Percentiles rank a stretch among this genome's conserved stretches.
Conservation (phyloP, 1,139 yeast genomes). For the Kazachstania sp. region DNA sequence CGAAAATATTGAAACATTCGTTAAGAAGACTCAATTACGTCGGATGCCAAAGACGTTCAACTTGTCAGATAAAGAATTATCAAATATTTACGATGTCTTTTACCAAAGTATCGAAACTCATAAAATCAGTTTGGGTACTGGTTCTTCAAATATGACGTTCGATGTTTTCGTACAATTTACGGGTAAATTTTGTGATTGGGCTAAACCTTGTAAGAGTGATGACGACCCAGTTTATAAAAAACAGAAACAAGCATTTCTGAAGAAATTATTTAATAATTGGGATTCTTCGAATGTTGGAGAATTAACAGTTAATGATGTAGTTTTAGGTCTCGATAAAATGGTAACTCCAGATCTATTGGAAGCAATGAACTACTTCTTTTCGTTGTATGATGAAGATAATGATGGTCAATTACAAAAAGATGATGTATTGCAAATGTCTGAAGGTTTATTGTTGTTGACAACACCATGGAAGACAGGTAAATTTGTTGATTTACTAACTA, state of each 20-base stretch:
- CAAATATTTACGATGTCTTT: conserved; percentile 75
- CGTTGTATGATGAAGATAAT: conserved; percentile 56
- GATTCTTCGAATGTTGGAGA: conserved; percentile 47
- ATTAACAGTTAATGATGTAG: conserved; percentile 60
- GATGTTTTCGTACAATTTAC: conserved; percentile 64
- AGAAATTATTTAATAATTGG: conserved; percentile 64
- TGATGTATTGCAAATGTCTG: conserved; percentile 74
- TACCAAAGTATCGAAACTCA: conserved; percentile 64
- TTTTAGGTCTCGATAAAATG: conserved; percentile 61
- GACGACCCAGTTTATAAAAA: conserved; percentile 31
- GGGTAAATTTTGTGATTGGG: conserved; percentile 80
- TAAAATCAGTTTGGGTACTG: conserved; percentile 60
- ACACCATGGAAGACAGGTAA: conserved; percentile 73
- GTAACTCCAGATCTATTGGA: conserved; percentile 71
- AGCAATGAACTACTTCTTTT: conserved; percentile 69
- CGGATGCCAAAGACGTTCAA: conserved; percentile 68
- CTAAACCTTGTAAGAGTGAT: conserved; percentile 35
- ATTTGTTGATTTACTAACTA: conserved; percentile 52
- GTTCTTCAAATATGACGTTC: conserved; percentile 66
- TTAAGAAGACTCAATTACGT: conserved; percentile 83
- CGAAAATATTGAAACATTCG: conserved; percentile 80
- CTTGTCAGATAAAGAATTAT: conserved; percentile 48
- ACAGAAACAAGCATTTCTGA: conserved; percentile 41
- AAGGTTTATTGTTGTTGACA: conserved; percentile 73
- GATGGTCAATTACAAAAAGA: conserved; percentile 66